These are phyloP conservation scores for Trichophyton simii DNA, from an alignment of 2,329 filamentous ascomycete species.

Conservation along the genomic window DNA sequence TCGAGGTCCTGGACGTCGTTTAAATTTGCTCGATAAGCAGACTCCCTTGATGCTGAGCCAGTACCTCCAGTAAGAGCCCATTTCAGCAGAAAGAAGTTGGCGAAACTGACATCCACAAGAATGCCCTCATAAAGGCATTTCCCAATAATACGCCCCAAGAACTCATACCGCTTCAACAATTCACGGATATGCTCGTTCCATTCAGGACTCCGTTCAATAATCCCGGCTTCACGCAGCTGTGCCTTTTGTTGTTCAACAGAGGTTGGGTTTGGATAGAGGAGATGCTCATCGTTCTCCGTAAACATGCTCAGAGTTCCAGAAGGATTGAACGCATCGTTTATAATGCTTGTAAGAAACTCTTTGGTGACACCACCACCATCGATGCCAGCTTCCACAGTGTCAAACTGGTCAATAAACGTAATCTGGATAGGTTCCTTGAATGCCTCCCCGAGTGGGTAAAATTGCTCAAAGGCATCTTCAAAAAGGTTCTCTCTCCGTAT, in stretches of 20 bases:
- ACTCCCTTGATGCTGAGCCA: conserved; percentile 51
- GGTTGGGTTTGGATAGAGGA: conserved; percentile 78
- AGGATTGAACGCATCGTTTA: conserved; percentile 65
- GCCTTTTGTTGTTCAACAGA: conserved; percentile 58
- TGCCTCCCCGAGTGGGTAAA: conserved; percentile 66
- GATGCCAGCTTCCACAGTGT: conserved; percentile 77
- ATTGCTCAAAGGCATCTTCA: conserved; percentile 70
- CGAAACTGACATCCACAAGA: conserved; percentile 82
- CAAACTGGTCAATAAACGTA: conserved; percentile 86
- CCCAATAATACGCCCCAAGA: conserved; percentile 80
- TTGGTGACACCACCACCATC: conserved; percentile 96
- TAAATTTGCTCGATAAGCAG: conserved; percentile 75
- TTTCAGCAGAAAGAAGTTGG: conserved; percentile 89
- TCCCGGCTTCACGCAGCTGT: conserved; percentile 40
- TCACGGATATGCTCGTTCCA: conserved; percentile 48
- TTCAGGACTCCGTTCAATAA: conserved; percentile 42
- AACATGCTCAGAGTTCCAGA: conserved; percentile 54
- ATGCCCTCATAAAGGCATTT: conserved; percentile 98
- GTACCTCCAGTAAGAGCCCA: conserved; percentile 67
- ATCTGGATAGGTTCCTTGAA: conserved; percentile 95
- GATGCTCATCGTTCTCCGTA: conserved; percentile 67
- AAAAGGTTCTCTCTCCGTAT: conserved; percentile 72
- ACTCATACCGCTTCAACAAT: conserved; percentile 68
- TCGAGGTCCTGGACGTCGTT: conserved; percentile 92
- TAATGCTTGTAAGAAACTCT: conserved; percentile 84